Percentiles rank a stretch among this genome's conserved stretches.
Evolutionary conservation across 1,139 yeast species (phyloP).

Genomic region (Hemisphaericaspora subhashii): DNA sequence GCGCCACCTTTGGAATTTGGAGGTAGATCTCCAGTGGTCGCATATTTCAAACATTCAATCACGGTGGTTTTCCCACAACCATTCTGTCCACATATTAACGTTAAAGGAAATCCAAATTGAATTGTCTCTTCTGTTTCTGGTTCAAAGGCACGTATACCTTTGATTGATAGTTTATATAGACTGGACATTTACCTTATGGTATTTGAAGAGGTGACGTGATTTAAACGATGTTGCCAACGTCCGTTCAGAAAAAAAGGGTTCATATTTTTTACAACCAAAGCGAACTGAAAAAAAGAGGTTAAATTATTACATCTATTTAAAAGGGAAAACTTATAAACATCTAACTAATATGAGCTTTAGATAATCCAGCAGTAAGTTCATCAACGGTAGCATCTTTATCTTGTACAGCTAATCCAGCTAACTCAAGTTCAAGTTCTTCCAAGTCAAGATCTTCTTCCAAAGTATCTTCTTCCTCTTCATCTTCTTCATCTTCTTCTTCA

Average conservation of each 20-base stretch:
- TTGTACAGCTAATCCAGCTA: conserved; percentile 32
- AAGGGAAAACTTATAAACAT: too few species aligned
- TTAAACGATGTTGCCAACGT: too few species aligned
- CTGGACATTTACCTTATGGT: conserved; percentile 61
- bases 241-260: too few species aligned
- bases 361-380: conserved; percentile 58
- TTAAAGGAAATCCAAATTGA: conserved; percentile 86
- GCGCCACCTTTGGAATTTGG: conserved; percentile 98
- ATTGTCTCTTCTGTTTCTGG: conserved; percentile 81
- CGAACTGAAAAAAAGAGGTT: too few species aligned
- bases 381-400: conserved; percentile 46
- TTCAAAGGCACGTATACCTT: conserved; percentile 90
- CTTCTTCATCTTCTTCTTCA: conserved; percentile 76
- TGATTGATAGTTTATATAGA: conserved; percentile 75
- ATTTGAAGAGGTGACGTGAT: neutral
- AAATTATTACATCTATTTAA: too few species aligned
- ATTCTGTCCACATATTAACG: conserved; percentile 92
- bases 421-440: conserved; percentile 60
- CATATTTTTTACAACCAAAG: too few species aligned
- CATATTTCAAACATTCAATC: conserved; percentile 89
- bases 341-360: conserved; percentile 48
- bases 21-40: conserved; percentile 94
- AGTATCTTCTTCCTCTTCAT: conserved; percentile 52
- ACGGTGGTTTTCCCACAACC: conserved; percentile 99
- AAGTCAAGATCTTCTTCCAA: conserved; percentile 54